A percentile compares a stretch with the other conserved stretches of the same genome.
phyloP scores from a whole-genome alignment of 176 grass and related monocot species.

The Avena insularis region DNA sequence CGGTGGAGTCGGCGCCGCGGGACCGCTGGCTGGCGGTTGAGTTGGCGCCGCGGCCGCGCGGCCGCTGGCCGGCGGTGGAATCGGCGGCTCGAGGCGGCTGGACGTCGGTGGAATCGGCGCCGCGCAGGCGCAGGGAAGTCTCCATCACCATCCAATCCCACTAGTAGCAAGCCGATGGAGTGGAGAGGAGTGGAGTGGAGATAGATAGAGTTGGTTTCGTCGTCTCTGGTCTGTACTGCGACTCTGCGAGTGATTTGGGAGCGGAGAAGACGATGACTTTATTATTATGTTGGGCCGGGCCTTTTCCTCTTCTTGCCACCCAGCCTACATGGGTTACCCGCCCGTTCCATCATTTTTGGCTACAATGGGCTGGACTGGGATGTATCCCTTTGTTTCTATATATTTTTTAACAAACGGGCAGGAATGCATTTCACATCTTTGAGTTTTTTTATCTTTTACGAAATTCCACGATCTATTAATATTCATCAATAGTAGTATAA shows the following conservation, averaged over 20 bases:
- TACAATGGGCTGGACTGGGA: no score
- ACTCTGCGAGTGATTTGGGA: neutral
- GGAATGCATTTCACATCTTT: no score
- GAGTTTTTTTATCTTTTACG: no score
- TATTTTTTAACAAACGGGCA: no score
- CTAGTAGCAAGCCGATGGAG: neutral
- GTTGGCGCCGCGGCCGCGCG: no score
- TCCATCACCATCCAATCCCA: slow-evolving; percentile 53
- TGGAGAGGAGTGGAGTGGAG: neutral
- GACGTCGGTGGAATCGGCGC: neutral
- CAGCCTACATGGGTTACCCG: neutral
- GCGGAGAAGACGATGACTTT: neutral
- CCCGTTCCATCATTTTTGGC: neutral
- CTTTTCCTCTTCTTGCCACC: neutral
- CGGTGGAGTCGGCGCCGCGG: slow-evolving; percentile 28
- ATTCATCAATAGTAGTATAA: no score
- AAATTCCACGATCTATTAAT: no score
- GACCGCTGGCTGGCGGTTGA: slow-evolving; percentile 15
- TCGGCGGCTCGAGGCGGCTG: slow-evolving; percentile 50
- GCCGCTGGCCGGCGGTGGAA: neutral
- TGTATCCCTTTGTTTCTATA: no score
- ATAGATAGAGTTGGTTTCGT: slow-evolving; percentile 20
- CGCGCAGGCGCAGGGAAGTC: slow-evolving; percentile 77
- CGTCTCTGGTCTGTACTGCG: neutral
- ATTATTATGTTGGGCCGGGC: neutral